Evolutionary conservation across 176 grass and related monocot genomes (phyloP).

Genomic region (Ampelocalamus luodianensis): DNA sequence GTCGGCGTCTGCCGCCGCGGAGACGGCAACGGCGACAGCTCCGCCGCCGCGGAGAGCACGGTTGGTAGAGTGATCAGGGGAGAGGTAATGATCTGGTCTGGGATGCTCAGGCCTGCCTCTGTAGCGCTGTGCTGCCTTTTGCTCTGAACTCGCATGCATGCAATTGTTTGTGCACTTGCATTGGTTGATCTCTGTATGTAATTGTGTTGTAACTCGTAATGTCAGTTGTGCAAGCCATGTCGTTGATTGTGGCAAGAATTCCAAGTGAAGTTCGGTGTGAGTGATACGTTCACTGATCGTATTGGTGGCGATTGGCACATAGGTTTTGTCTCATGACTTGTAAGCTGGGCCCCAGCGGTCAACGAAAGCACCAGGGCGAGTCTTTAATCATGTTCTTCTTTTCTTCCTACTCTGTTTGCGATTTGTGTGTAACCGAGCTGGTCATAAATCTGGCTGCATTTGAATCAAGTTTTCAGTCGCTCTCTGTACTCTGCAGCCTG

Average conservation of each 20-base stretch:
- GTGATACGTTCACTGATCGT: not conserved
- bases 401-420: not conserved
- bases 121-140: conserved; percentile 49
- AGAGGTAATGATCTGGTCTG: not conserved
- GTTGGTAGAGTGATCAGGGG: not conserved
- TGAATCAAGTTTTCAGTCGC: not conserved
- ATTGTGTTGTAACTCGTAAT: conserved; percentile 10
- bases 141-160: conserved; percentile 32
- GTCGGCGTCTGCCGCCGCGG: conserved; percentile 49
- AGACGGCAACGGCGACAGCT: not conserved
- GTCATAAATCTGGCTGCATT: not conserved
- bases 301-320: conserved; percentile 14
- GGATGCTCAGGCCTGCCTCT: conserved; percentile 5
- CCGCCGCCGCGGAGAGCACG: not conserved
- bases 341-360: conserved; percentile 31
- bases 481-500: not conserved
- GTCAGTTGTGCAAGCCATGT: conserved; percentile 7
- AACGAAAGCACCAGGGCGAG: conserved; percentile 12
- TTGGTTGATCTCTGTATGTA: conserved; percentile 38
- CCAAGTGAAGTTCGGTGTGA: not conserved
- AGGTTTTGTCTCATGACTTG: conserved; percentile 17
- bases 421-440: not conserved
- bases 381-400: not conserved
- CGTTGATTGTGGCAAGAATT: not conserved
- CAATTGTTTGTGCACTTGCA: not conserved